Evolutionary conservation across 768 basidiomycete genomes (phyloP), one percentile per base, ranked within the genome.

Genomic region (Rhodotorula taiwanensis): DNA sequence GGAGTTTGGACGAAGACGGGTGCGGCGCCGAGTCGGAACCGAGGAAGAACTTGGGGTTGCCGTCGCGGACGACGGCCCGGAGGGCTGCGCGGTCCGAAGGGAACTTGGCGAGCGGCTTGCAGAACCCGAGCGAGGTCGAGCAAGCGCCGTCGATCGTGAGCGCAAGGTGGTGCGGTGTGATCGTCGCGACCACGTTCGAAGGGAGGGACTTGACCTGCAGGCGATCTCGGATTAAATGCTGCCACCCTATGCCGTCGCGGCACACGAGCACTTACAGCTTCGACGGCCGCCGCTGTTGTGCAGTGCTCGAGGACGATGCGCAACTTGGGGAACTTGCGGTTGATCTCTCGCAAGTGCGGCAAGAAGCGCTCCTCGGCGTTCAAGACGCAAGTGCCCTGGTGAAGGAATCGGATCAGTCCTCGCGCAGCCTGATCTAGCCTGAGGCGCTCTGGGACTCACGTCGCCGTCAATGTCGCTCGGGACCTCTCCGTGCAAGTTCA

Each of bases 21-120:
- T 99, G 95, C 44, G 95, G 95, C 2, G 95, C 95, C 33, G 88
- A 91, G 77, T 99, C 95, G 23, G 89, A 93, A 25, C 95, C 95
- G 58, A 99, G 80, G 83, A 99, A 99, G 77, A 99, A 99, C 52
- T 88, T 85, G 6, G 90, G 86, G 76, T 94, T 88, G 6, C 93
- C 93, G 84, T 70, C 60, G 4, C 27, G 57, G 49, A 68, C 81
- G 33, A 91, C 84, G 27, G 86, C 81, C 54, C 83, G 82, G 60
- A 99, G 77, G 20, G 94, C 91, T 71, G 83, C 76, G 21, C 94
- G 81, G 75, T 99, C 95, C 69, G 87, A 86, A 3, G 94, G 94
- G 75, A 84, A 92, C 77, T 99, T 99, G 18, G 95, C 92, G 27
- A 99, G 87, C 0, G 95, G 95, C 76, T 98, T 99, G 80, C 95